Evolutionary conservation across 2,329 filamentous ascomycete species (phyloP).

Genomic region (Madurella fahalii): DNA sequence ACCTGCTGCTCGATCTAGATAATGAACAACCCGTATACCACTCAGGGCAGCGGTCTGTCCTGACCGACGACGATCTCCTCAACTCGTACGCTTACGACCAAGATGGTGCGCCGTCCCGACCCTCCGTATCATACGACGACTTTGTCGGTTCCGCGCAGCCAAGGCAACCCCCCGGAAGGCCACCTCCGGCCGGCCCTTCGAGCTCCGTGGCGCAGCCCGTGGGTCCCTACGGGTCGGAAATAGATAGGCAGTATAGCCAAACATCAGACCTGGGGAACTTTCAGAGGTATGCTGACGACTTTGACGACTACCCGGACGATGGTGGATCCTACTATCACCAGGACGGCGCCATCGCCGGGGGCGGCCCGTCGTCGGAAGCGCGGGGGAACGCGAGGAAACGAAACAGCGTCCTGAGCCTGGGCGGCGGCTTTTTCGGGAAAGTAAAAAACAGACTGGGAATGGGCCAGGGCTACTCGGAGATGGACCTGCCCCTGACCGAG

Average conservation of each 20-base stretch:
- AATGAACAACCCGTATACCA: constrained; percentile 69
- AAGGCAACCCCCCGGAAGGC: constrained; percentile 44
- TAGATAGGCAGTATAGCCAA: constrained; percentile 59
- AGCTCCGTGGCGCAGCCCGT: constrained; percentile 25
- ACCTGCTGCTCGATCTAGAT: constrained; percentile 71
- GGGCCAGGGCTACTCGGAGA: constrained; percentile 87
- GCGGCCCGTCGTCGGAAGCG: constrained; percentile 35
- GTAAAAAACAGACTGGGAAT: constrained; percentile 90
- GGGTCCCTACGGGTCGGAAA: constrained; percentile 41
- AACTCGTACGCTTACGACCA: constrained; percentile 69
- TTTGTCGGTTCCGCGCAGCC: constrained; percentile 71
- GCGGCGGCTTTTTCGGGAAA: constrained; percentile 79
- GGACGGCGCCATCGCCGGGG: constrained; percentile 52
- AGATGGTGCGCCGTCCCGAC: constrained; percentile 62
- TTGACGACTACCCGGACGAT: constrained; percentile 77
- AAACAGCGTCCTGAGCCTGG: constrained; percentile 83
- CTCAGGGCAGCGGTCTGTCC: constrained; percentile 65
- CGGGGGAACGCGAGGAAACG: constrained; percentile 58
- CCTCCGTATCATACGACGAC: constrained; percentile 90
- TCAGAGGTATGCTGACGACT: constrained; percentile 82
- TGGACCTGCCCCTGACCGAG: constrained; percentile 94
- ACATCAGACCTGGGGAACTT: constrained; percentile 83
- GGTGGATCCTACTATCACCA: constrained; percentile 80
- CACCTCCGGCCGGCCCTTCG: constrained; percentile 28
- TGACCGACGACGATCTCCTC: constrained; percentile 72